Evolutionary conservation across 116 monocot genomes (phyloP), one percentile per base, ranked within the genome.

Genomic region (Papilionanthe hybrid): DNA sequence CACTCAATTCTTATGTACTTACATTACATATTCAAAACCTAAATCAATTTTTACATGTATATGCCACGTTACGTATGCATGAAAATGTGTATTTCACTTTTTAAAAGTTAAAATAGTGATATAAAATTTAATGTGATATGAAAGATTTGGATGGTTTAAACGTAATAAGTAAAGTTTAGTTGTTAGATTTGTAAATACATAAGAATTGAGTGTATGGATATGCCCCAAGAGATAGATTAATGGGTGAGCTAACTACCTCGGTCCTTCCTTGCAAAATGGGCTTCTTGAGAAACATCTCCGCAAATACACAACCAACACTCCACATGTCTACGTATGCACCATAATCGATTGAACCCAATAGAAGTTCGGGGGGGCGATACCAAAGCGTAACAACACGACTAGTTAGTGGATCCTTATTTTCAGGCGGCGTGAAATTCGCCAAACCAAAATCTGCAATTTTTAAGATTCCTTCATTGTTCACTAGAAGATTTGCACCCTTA

Each of bases 241-340:
- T 4, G 17, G 37, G 22, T 6, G 32, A 76, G 60, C 27, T 42
- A 42, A 56, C 76, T 83, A 96, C 96, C 92, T 96, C 96, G 47
- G 96, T 96, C 85, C 93, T 86, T 82, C 96, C 96, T 78, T 93
- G 90, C 75, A 96, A 84, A 15, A 96, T 90, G 75, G 96, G 96
- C 66, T 89, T 96, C 60, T 87, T 83, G 37, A 84, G 41, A 65
- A 90, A 92, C 78, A 96, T 79, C 72, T 96, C 96, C 12, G 93
- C 96, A 83, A 96, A 90, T 45, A 96, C 92, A 83, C 96, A 96
- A 5, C 96, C 96, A 77, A 87, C 93, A 78, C 96, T 96, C 96
- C 96, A 96, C 82, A 96, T 82, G 86, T 96, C 96, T 13, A 96
- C 92, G 63, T 89, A 87, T 77, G 85, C 80, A 76, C 85, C 92